Percentiles rank a stretch among this genome's conserved stretches.
These are phyloP conservation scores for Caryocar brasiliense DNA, from an alignment of 441 rosid genomes.

Conservation along the genomic window DNA sequence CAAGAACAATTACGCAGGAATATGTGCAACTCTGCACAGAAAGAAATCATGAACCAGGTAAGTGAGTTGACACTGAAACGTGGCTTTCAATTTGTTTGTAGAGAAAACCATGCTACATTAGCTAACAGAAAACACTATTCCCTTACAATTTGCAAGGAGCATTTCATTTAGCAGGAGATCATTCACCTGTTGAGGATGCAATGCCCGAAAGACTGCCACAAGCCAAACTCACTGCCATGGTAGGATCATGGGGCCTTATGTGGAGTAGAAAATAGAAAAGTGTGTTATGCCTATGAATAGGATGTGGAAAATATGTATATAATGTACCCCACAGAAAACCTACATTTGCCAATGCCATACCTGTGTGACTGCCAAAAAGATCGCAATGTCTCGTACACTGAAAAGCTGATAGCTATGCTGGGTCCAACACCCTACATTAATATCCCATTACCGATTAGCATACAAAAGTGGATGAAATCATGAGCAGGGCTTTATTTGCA, in stretches of 20 bases:
- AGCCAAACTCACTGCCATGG: conserved; percentile 55
- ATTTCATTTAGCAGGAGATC: conserved; percentile 10
- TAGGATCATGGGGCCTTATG: conserved; percentile 69
- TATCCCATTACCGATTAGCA: conserved; percentile 5
- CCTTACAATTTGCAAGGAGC: not conserved
- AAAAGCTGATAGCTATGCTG: conserved; percentile 80
- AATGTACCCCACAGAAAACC: too few species aligned
- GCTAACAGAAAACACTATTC: not conserved
- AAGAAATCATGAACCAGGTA: not conserved
- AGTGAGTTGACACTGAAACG: not conserved
- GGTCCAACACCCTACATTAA: conserved; percentile 79
- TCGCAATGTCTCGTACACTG: conserved; percentile 74
- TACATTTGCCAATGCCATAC: too few species aligned
- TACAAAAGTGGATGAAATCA: not conserved
- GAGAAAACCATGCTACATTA: not conserved
- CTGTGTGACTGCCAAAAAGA: conserved; percentile 70
- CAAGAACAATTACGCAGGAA: not conserved
- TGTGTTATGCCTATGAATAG: not conserved
- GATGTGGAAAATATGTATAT: too few species aligned
- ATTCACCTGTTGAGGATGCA: conserved; percentile 83
- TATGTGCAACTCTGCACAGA: not conserved
- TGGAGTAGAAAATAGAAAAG: not conserved
- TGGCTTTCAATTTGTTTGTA: not conserved
- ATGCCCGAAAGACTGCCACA: conserved; percentile 94
- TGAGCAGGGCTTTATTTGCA: not conserved